Conservation (phyloP, 768 basidiomycete species). For the Termitomyces titanicus region DNA sequence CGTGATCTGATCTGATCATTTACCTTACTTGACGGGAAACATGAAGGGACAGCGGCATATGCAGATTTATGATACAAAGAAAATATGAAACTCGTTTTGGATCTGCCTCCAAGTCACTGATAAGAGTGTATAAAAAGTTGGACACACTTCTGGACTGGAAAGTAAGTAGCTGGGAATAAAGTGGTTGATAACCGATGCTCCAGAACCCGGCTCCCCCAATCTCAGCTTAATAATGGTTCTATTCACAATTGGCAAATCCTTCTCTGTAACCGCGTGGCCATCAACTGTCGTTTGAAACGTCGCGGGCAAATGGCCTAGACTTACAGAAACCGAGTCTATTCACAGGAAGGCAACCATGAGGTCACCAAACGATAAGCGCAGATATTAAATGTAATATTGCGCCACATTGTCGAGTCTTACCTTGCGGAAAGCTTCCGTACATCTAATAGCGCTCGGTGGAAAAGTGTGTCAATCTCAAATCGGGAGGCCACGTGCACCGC, state of each 20-base stretch:
- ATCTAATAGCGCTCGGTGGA: not conserved
- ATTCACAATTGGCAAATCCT: not conserved
- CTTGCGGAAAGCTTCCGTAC: not conserved
- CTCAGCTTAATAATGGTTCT: not conserved
- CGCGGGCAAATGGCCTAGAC: not conserved
- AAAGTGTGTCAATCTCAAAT: not conserved
- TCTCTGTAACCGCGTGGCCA: constrained; percentile 6
- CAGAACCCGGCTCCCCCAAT: not conserved
- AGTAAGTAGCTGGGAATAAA: not conserved
- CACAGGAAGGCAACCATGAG: not conserved
- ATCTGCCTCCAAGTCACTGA: not conserved
- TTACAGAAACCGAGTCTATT: not conserved
- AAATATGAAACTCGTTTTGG: not conserved
- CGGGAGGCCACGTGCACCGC: constrained; percentile 12
- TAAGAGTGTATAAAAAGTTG: not conserved
- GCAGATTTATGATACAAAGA: not conserved
- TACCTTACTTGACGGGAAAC: not conserved
- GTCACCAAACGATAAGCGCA: not conserved
- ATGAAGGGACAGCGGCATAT: not conserved
- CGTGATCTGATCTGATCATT: constrained; percentile 11
- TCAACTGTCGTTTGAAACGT: not conserved
- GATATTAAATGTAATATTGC: constrained; percentile 4
- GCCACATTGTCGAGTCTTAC: constrained; percentile 6
- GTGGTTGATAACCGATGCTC: not conserved
- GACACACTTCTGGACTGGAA: not conserved